Conservation (phyloP, 2,329 filamentous ascomycete genomes). For the Parastagonospora nodorum region DNA sequence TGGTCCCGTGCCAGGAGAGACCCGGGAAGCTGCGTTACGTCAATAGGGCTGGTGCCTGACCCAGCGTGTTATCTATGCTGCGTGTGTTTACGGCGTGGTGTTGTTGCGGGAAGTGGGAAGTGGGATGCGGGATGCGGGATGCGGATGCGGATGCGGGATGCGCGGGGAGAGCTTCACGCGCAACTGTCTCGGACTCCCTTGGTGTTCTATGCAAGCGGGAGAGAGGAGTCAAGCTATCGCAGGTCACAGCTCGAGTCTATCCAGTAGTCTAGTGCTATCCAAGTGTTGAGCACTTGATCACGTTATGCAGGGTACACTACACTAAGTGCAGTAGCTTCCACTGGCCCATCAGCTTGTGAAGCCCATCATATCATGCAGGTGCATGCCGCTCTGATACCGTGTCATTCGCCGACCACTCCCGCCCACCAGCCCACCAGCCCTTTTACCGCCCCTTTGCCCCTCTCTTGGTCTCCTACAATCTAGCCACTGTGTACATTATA, state of each 20-base stretch:
- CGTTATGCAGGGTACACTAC: conserved; percentile 11
- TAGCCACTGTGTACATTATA: too few relatives aligned
- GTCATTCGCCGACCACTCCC: too few relatives aligned
- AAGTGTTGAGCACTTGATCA: conserved; percentile 16
- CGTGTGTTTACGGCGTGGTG: conserved; percentile 9
- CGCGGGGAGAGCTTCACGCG: conserved; percentile 20
- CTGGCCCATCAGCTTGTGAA: conserved; percentile 7
- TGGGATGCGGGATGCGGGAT: conserved; percentile 7
- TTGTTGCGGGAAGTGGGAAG: background rate
- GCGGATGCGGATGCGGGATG: conserved; percentile 16
- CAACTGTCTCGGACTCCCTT: background rate
- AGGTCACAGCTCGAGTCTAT: too few relatives aligned
- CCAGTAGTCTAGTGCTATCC: conserved; percentile 6
- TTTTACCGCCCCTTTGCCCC: too few relatives aligned
- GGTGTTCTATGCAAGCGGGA: background rate
- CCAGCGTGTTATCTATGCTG: conserved; percentile 13
- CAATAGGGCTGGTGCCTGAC: conserved; percentile 16
- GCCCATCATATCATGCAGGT: conserved; percentile 20
- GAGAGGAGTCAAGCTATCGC: background rate
- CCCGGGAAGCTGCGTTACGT: conserved; percentile 1
- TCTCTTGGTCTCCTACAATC: too few relatives aligned
- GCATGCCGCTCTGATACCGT: conserved; percentile 1
- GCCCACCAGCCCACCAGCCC: too few relatives aligned
- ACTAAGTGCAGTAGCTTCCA: conserved; percentile 9
- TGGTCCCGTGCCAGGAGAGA: conserved; percentile 21